A percentile compares a stretch with the other conserved stretches of the same genome.
Evolutionary conservation across 768 basidiomycete genomes (phyloP).

Genomic region (Leccinum incarnatum): DNA sequence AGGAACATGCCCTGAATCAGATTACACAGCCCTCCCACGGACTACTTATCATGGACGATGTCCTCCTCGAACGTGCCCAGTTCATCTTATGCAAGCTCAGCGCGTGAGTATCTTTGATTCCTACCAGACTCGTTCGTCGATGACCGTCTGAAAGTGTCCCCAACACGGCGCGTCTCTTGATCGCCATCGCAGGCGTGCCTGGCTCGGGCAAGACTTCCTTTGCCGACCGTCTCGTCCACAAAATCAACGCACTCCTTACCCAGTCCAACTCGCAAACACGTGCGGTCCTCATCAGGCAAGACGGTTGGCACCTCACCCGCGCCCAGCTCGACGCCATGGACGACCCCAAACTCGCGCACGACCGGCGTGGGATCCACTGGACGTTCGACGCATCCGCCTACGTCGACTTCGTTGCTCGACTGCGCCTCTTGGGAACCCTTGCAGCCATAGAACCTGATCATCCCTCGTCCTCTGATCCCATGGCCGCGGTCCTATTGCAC

Average conservation of each 20-base stretch:
- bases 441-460: neutral
- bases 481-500: neutral
- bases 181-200: constrained; percentile 77
- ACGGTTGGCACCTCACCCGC: constrained; percentile 91
- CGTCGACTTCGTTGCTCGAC: constrained; percentile 56
- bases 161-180: constrained; percentile 47
- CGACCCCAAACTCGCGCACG: constrained; percentile 74
- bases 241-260: constrained; percentile 46
- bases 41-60: constrained; percentile 31
- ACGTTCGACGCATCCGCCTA: constrained; percentile 83
- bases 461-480: constrained; percentile 76
- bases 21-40: neutral
- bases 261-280: constrained; percentile 2
- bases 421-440: constrained; percentile 42
- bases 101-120: constrained; percentile 30
- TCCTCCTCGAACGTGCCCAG: constrained; percentile 33
- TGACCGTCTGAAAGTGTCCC: constrained; percentile 11
- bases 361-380: constrained; percentile 84
- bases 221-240: constrained; percentile 53
- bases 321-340: constrained; percentile 72
- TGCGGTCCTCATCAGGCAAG: constrained; percentile 74
- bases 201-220: constrained; percentile 87
- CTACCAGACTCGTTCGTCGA: neutral
- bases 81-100: constrained; percentile 37
- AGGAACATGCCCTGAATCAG: no score